A percentile compares a stretch with the other conserved stretches of the same genome.
Evolutionary conservation across 495 filamentous ascomycete genomes (phyloP).

Genomic region (Tuber calosporum): DNA sequence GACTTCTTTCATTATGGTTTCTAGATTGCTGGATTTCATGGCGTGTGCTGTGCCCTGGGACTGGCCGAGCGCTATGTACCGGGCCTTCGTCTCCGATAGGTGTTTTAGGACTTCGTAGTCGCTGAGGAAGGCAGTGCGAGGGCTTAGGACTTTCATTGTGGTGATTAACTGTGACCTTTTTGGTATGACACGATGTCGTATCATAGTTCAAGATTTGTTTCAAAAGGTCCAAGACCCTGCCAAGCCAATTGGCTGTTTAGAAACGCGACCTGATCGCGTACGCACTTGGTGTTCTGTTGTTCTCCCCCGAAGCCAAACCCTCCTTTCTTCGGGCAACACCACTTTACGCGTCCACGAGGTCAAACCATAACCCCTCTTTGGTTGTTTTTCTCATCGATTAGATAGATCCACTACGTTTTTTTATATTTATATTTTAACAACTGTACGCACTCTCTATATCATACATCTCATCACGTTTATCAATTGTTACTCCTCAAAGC

Average conservation of each 20-base stretch:
- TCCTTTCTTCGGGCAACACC: not conserved
- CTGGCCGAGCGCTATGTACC: slow-evolving; percentile 35
- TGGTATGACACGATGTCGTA: not conserved
- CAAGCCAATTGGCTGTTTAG: not conserved
- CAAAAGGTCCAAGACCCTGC: not conserved
- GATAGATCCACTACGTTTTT: not conserved
- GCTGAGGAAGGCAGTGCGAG: slow-evolving; percentile 56
- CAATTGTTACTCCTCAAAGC: not conserved
- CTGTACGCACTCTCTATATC: not conserved
- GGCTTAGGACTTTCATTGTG: slow-evolving; percentile 54
- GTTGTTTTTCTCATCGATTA: not conserved
- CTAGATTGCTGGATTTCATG: slow-evolving; percentile 46
- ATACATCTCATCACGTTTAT: not conserved
- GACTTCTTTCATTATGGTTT: slow-evolving; percentile 47
- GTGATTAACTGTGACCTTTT: not conserved
- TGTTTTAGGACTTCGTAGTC: slow-evolving; percentile 60
- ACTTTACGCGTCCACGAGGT: slow-evolving; percentile 4
- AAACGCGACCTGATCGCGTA: not conserved
- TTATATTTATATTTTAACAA: not conserved
- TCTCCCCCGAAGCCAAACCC: not conserved
- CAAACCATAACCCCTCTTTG: not conserved
- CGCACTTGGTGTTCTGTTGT: not conserved
- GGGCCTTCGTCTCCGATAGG: slow-evolving; percentile 46
- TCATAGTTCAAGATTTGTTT: not conserved
- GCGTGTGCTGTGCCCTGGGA: slow-evolving; percentile 27